These are phyloP conservation scores for Solanum okadae DNA, from an alignment of 257 asterid genomes.

Conservation along the genomic window DNA sequence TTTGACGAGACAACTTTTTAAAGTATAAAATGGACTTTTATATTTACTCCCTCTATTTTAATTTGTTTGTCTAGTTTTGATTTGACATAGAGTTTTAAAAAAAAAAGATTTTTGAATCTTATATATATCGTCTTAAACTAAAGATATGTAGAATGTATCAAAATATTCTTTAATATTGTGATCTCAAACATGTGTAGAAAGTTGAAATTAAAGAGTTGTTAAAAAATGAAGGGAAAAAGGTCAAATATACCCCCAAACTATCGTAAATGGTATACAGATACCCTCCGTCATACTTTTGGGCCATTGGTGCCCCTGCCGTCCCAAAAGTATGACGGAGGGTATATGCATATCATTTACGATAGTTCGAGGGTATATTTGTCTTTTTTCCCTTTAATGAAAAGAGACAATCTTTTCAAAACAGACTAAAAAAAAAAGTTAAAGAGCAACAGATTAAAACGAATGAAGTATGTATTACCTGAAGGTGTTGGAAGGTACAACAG, in stretches of 20 bases:
- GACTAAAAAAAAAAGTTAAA: not conserved
- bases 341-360: too few relatives aligned
- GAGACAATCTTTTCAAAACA: not conserved
- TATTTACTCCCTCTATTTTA: not conserved
- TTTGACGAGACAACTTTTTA: not conserved
- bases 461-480: not conserved
- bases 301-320: too few relatives aligned
- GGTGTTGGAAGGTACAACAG: not conserved
- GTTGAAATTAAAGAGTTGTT: too few relatives aligned
- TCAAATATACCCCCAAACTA: too few relatives aligned
- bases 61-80: not conserved
- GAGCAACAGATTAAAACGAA: not conserved
- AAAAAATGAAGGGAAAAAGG: too few relatives aligned
- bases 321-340: too few relatives aligned
- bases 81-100: fast-evolving
- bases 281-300: too few relatives aligned
- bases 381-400: not conserved
- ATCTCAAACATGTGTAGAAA: too few relatives aligned
- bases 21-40: not conserved
- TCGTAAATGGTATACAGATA: too few relatives aligned
- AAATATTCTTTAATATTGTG: not conserved
- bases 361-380: too few relatives aligned
- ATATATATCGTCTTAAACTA: not conserved
- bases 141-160: not conserved
- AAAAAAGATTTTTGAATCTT: not conserved